Evolutionary conservation across 1,139 yeast species (phyloP).

Genomic region (Taphrina communis): DNA sequence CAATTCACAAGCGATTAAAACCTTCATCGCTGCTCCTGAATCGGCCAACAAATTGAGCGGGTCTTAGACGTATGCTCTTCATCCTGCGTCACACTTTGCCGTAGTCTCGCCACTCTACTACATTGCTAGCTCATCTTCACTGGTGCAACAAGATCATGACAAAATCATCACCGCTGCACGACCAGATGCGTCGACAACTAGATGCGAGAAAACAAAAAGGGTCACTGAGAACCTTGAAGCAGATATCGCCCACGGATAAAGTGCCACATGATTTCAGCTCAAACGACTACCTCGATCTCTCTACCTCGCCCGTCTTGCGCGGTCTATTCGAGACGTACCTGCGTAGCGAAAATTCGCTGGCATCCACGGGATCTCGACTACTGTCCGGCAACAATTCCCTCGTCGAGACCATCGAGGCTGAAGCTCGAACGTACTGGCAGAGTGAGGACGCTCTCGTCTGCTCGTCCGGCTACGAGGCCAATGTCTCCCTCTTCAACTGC

Average conservation of each 20-base stretch:
- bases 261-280: conserved; percentile 48
- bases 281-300: conserved; percentile 48
- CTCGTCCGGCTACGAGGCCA: conserved; percentile 50
- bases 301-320: conserved; percentile 18
- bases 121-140: no score
- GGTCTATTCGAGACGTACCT: conserved; percentile 3
- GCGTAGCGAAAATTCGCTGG: conserved; percentile 41
- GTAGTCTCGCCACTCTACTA: no score
- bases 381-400: conserved; percentile 48
- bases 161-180: neutral
- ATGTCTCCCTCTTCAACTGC: conserved; percentile 48
- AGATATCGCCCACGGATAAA: neutral
- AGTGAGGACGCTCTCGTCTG: conserved; percentile 48
- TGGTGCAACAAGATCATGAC: neutral
- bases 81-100: no score
- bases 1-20: no score
- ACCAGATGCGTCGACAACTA: conserved; percentile 6
- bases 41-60: no score
- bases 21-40: no score
- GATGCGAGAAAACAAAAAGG: conserved; percentile 4
- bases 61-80: no score
- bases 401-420: conserved; percentile 46
- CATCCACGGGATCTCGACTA: conserved; percentile 50
- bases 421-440: conserved; percentile 47
- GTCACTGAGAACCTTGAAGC: conserved; percentile 12